Base-by-base conservation (phyloP, 192 early-diverging fungal species). In the Coemansia sp. region DNA sequence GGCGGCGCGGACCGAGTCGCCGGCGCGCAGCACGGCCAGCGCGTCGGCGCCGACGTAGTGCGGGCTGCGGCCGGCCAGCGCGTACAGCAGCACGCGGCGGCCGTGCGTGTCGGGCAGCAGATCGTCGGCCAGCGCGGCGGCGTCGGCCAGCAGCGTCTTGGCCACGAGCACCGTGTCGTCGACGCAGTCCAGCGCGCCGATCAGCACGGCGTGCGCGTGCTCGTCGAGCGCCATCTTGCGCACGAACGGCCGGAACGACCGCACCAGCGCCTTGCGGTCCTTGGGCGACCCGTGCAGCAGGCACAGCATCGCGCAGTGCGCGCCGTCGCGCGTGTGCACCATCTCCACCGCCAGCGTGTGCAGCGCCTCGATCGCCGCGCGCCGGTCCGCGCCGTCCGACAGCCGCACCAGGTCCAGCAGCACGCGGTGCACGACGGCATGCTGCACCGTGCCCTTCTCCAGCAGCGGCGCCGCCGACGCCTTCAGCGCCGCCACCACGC, bases 261-360 rank as follows among this genome's bases (percentile, higher is more conserved):
- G 93, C 64, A 95, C 76, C 62, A 98, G 95, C 17, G 82, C 82
- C 84, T 97, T 97, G 74, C 95, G 91, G 77, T 96, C 94, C 86
- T 97, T 97, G 40, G 93, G 85, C 21, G 89, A 85, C 10, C 89
- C 90, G 73, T 95, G 80, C 23, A 92, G 77, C 62, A 98, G 63
- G 62, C 89, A 93, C 37, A 91, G 86, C 88, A 95, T 95, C 6
- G 89, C 91, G 23, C 92, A 91, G 30, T 88, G 91, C 7, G 96
- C 87, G 64, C 96, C 96, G 66, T 97, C 96, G 55, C 90, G 86
- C 38, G 96, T 98, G 72, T 98, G 96, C 63, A 97, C 80, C 55
- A 98, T 91, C 77, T 94, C 89, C 32, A 88, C 88, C 9, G 94
- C 82, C 64, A 92, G 88, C 66, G 95, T 93, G 72, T 93, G 92